These are phyloP conservation scores for Pulveroboletus sp. DNA, from an alignment of 1,284 basidiomycete species.

Conservation along the genomic window DNA sequence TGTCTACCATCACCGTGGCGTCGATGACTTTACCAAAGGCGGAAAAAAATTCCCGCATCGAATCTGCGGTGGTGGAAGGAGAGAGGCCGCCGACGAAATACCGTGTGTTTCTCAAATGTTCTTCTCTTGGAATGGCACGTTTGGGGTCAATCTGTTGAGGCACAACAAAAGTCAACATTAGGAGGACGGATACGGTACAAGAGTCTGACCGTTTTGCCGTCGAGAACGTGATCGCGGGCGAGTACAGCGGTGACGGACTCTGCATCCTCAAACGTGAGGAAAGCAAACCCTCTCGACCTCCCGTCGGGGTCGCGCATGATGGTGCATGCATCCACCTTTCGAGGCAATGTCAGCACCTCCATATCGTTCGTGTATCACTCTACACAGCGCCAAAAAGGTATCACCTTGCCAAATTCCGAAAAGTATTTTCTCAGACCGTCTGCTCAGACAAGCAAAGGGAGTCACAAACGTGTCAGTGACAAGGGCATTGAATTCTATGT, in stretches of 20 bases:
- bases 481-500: conserved; percentile 39
- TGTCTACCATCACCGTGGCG: conserved; percentile 92
- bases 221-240: conserved; percentile 81
- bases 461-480: conserved; percentile 40
- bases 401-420: conserved; percentile 70
- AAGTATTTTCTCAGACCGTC: conserved; percentile 75
- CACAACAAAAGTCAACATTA: conserved; percentile 5
- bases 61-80: conserved; percentile 75
- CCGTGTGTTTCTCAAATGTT: conserved; percentile 79
- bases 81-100: conserved; percentile 91
- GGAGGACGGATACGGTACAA: conserved; percentile 26
- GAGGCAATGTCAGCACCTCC: conserved; percentile 18
- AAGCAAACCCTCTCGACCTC: conserved; percentile 92
- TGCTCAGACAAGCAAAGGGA: conserved; percentile 40
- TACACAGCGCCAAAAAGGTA: conserved; percentile 10
- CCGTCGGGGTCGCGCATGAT: conserved; percentile 95
- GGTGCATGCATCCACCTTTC: conserved; percentile 83
- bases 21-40: conserved; percentile 84
- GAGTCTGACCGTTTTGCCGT: conserved; percentile 80
- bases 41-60: conserved; percentile 78
- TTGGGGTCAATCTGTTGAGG: conserved; percentile 86
- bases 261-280: conserved; percentile 89
- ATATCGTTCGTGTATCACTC: neutral
- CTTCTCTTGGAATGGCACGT: conserved; percentile 88
- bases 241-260: conserved; percentile 82